Conservation (phyloP, 805 yeast genomes). For the Ogataea nakhonphanomensis region DNA sequence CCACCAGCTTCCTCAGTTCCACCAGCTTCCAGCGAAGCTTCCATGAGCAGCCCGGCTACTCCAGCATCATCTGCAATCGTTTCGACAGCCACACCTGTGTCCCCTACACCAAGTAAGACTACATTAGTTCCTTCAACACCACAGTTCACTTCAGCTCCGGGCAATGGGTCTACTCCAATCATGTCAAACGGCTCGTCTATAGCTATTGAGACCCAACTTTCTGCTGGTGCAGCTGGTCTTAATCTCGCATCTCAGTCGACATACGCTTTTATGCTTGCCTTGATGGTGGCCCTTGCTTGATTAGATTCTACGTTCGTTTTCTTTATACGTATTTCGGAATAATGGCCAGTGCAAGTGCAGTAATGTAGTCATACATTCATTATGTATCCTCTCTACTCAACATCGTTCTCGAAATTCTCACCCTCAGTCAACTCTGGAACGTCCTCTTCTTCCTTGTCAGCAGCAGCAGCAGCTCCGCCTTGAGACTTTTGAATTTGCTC, state of each 20-base stretch:
- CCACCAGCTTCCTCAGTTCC: constrained; percentile 1
- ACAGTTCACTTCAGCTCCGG: constrained; percentile 1
- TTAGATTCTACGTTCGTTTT: constrained; percentile 5
- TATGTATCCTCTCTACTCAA: constrained; percentile 25
- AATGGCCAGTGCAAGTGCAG: constrained; percentile 6
- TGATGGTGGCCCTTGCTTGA: constrained; percentile 12
- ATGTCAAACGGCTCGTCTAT: constrained; percentile 1
- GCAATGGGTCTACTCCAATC: constrained; percentile 1
- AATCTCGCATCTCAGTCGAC: constrained; percentile 6
- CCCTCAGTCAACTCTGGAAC: constrained; percentile 84
- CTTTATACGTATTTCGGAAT: constrained; percentile 13
- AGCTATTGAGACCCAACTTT: constrained; percentile 10
- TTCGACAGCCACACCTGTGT: not conserved
- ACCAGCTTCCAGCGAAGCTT: constrained; percentile 1
- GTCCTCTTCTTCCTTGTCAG: constrained; percentile 59
- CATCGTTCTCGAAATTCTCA: constrained; percentile 73
- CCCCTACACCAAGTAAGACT: not conserved
- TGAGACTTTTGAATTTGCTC: constrained; percentile 72
- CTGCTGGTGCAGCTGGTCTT: constrained; percentile 11
- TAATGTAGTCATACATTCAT: constrained; percentile 12
- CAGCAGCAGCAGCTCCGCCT: constrained; percentile 40
- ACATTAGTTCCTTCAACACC: not conserved
- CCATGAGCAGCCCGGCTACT: not conserved
- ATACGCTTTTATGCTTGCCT: constrained; percentile 10
- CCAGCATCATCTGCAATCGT: not conserved